Base-by-base conservation (phyloP, 805 yeast genomes). In the Yarrowia keelungensis region DNA sequence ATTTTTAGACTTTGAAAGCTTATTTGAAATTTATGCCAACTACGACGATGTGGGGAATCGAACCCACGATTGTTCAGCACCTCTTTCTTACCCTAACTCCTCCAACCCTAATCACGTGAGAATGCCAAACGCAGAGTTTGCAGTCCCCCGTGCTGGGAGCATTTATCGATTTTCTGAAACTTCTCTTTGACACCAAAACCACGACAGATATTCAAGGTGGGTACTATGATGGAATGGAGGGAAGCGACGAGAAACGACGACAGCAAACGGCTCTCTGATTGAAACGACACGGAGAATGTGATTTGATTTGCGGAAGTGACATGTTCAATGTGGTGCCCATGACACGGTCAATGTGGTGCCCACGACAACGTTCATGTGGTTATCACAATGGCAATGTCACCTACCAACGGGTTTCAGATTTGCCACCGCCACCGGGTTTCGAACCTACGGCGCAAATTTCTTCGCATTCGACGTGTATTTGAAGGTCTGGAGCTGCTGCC, bases 111-210 rank as follows among this genome's bases (percentile, higher is more conserved):
- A 11, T 56, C 50, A 54, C 41, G 43, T 45, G 54, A 15, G 32
- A 26, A 38, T 38, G 11, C 54, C 64, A 35, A 45, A 45, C 42
- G 43, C 50, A 47, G 68, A 19, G 26, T 41, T 49, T 58, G 58
- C 62, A 56, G 42, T 39, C 56, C 41, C 56, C 56, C 16, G 53
- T 15, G 51, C 49, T 41, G 45, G 46, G 51, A 38, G 62, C 38
- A 38, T 38, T 49, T 51, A 53, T 32, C 59, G 41, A 41, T 41
- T 32, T 35, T 15, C 14, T 47, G 59, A 62, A 47, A 62, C 61
- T 62, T 62, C 67, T 62, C 67, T 38, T 51, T 45, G 42, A 56
- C 65, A 45, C 65, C 65, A 58, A 54, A 58, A 66, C 69, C 64
- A 47, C 69, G 47, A 46, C 68, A 36, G 49, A 66, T 43, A 58